phyloP scores from a whole-genome alignment of 441 rosid genomes.

The Populus hybrid region DNA sequence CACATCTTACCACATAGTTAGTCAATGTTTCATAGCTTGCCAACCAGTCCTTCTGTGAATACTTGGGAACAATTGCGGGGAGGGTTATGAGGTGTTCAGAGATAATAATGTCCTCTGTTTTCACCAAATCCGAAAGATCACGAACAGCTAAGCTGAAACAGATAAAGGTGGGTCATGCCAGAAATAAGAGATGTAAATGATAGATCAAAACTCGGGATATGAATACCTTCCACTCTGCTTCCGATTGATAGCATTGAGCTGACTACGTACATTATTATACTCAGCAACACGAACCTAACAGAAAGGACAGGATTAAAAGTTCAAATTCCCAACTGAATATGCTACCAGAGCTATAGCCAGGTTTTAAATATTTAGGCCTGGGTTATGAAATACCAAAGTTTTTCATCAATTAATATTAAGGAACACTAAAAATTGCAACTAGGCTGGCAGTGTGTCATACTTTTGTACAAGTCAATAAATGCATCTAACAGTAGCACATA shows the following conservation, averaged over 20 bases:
- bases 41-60: constrained; percentile 97
- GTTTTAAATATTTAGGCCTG: not conserved
- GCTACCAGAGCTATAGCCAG: not conserved
- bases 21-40: constrained; percentile 90
- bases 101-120: constrained; percentile 76
- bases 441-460: not conserved
- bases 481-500: not conserved
- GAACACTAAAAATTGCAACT: not conserved
- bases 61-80: constrained; percentile 83
- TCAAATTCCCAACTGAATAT: constrained; percentile 9
- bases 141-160: constrained; percentile 95
- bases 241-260: constrained; percentile 89
- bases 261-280: constrained; percentile 89
- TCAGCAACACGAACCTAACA: constrained; percentile 93
- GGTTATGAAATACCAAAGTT: not conserved
- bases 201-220: constrained; percentile 3
- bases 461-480: not conserved
- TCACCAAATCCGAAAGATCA: constrained; percentile 91
- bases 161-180: constrained; percentile 22
- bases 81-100: constrained; percentile 92
- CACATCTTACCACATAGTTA: constrained; percentile 73
- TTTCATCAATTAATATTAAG: not conserved
- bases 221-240: constrained; percentile 96
- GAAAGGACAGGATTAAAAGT: constrained; percentile 16
- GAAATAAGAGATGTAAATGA: not conserved